Evolutionary conservation across 202 grass and related monocot species (phyloP).

Genomic region (Alloteropsis angusta): DNA sequence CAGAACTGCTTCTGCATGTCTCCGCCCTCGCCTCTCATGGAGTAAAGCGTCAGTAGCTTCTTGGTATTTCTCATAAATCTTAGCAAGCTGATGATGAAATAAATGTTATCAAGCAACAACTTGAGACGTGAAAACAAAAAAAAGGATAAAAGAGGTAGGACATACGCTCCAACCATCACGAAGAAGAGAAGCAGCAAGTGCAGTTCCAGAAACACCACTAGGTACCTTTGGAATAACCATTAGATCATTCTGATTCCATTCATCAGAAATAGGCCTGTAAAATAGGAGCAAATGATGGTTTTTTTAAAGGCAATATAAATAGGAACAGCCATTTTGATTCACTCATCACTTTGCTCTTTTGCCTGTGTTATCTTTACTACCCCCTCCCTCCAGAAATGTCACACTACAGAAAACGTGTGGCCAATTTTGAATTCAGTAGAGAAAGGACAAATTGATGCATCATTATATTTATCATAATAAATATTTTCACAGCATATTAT

Average conservation of each 20-base stretch:
- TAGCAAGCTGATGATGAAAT: conserved; percentile 58
- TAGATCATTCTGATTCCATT: conserved; percentile 40
- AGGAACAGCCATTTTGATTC: background rate
- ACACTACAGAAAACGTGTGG: background rate
- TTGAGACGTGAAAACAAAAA: background rate
- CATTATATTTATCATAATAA: background rate
- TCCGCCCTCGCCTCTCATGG: conserved; percentile 88
- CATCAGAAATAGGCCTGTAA: conserved; percentile 48
- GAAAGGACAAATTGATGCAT: background rate
- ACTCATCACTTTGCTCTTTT: background rate
- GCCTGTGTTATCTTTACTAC: background rate
- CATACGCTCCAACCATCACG: conserved; percentile 97
- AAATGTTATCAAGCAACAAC: conserved; percentile 24
- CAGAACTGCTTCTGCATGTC: conserved; percentile 81
- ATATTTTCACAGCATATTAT: background rate
- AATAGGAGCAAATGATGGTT: background rate
- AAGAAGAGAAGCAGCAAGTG: conserved; percentile 93
- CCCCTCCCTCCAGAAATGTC: background rate
- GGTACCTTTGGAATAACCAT: conserved; percentile 71
- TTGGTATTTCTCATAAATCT: conserved; percentile 99
- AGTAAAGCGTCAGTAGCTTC: conserved; percentile 87
- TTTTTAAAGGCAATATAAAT: background rate
- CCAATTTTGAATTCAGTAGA: background rate
- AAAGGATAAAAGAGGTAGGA: conserved; percentile 2
- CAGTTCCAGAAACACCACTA: conserved; percentile 81